Base-by-base conservation (phyloP, 768 basidiomycete species). In the Thelephora ganbajun region DNA sequence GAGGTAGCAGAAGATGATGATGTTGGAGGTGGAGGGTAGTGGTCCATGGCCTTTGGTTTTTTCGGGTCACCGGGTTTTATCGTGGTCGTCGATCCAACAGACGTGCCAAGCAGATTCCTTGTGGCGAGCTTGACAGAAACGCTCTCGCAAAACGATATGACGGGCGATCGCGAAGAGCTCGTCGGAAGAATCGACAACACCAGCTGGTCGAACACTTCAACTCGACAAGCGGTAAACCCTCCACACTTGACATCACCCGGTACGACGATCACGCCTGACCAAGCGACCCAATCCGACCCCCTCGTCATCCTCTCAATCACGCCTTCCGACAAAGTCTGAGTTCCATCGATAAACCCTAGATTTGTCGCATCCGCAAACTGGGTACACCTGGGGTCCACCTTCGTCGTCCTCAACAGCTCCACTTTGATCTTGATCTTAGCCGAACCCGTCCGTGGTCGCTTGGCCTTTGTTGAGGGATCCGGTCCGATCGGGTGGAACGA, bases 81-180 rank as follows among this genome's bases (percentile, higher is more conserved):
- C 26, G 26, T 30, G 26, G 26, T 4, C 5, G 4, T 30, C 9
- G 26, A 30, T 30, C 26, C 26, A 9, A 9, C 26, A 30, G 26
- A 30, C 4, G 26, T 30, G 26, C n/a, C n/a, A n/a, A 30, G 26
- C 26, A 30, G 5, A 4, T 30, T 48, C 47, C 58, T 54, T 41
- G 60, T 57, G 11, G 58, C 58, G 18, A 61, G 48, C n/a, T 48
- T 53, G 14, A 61, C 30, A 0, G 58, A 53, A 9, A 61, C 48
- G 22, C 47, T 41, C 50, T 57, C 52, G 46, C 44, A 42, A 26
- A 59, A 50, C 16, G 57, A 48, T 16, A 51, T 34, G 23, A 53
- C 58, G 12, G 41, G 49, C n/a, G 39, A 23, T 26, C 50, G 51
- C n/a, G 48, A 16, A 0, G 44, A 11, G 11, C 51, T 48, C 41